These are phyloP conservation scores for Drechmeria coniospora DNA, from an alignment of 2,329 filamentous ascomycete species.

Conservation along the genomic window DNA sequence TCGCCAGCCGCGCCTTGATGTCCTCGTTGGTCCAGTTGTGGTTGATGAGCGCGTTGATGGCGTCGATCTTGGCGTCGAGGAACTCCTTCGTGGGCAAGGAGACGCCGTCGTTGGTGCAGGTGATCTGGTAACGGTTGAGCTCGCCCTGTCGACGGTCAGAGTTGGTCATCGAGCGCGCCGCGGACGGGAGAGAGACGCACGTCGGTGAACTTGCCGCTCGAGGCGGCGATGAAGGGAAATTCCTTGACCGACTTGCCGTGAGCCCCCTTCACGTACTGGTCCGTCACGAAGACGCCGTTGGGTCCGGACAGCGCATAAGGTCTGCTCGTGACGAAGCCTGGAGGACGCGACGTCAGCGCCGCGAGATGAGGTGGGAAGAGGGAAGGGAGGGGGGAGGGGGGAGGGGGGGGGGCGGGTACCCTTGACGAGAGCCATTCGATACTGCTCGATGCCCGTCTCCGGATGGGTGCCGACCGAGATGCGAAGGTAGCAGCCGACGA, in stretches of 20 bases:
- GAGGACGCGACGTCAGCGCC: neutral
- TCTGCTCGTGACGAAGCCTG: slow-evolving; percentile 62
- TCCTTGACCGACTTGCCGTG: slow-evolving; percentile 73
- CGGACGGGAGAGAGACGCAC: slow-evolving; percentile 38
- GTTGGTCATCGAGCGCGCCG: no score
- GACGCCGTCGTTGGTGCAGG: slow-evolving; percentile 56
- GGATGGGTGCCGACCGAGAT: slow-evolving; percentile 69
- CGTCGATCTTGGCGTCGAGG: slow-evolving; percentile 56
- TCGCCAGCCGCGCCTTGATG: slow-evolving; percentile 62
- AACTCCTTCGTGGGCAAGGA: slow-evolving; percentile 57
- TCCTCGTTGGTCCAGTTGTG: slow-evolving; percentile 73
- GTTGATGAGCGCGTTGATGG: slow-evolving; percentile 66
- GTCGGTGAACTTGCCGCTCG: slow-evolving; percentile 72
- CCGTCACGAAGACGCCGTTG: slow-evolving; percentile 65
- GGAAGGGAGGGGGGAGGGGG: no score
- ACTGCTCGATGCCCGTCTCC: slow-evolving; percentile 57
- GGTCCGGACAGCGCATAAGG: slow-evolving; percentile 73
- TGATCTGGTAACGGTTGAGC: slow-evolving; percentile 65
- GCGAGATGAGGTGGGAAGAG: no score
- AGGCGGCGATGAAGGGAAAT: slow-evolving; percentile 84
- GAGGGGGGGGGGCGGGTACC: no score
- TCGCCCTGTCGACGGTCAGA: slow-evolving; percentile 41
- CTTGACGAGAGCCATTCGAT: slow-evolving; percentile 81
- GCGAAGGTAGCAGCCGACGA: slow-evolving; percentile 72
- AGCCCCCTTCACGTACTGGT: slow-evolving; percentile 68